Evolutionary conservation across 441 rosid genomes (phyloP), one percentile per base, ranked within the genome.

Genomic region (Francoa sonchifolia): DNA sequence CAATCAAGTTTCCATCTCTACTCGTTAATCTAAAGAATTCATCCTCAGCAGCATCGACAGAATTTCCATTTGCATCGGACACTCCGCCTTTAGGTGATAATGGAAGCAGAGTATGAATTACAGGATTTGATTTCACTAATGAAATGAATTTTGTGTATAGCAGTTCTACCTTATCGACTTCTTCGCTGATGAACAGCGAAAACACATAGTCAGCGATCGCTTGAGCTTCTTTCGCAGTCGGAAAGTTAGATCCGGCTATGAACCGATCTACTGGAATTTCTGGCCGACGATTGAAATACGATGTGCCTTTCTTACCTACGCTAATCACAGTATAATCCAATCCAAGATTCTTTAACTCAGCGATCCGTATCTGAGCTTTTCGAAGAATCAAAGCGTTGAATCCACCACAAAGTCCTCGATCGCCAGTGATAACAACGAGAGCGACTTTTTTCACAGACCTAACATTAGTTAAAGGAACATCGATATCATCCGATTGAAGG

Each of bases 371-470:
- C 45, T 63, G 72, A 0, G 83, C 94, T 65, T 90, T 90, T 47
- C 47, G 70, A 33, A 76, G 52, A 39, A 76, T 74, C 0, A 57
- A 10, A 34, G 74, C 86, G 64, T 85, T 86, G 58, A 71, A 85
- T 8, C 77, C 85, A 0, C 98, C 95, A 9, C 99, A 90, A 36
- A 90, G 85, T 18, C 95, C 99, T 34, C 88, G 69, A 33, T 90
- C 93, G 7, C 95, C 85, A 0, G 90, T 86, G 1, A 82, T 69
- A 23, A 90, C 82, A n/a, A 86, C 82, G 44, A 85, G 57, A 23
- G 90, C 96, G 1, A 90, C 83, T 53, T 76, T 86, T 77, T 78
- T 85, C 18, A 82, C 93, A 26, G 93, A 90, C 67, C 99, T 73
- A 50, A 74, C 32, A 12, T 68, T 73, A 45, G 94, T 82, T 3